Evolutionary conservation across 2,329 filamentous ascomycete species (phyloP), one percentile per base, ranked within the genome.

Genomic region (Hymenoscyphus albidus): DNA sequence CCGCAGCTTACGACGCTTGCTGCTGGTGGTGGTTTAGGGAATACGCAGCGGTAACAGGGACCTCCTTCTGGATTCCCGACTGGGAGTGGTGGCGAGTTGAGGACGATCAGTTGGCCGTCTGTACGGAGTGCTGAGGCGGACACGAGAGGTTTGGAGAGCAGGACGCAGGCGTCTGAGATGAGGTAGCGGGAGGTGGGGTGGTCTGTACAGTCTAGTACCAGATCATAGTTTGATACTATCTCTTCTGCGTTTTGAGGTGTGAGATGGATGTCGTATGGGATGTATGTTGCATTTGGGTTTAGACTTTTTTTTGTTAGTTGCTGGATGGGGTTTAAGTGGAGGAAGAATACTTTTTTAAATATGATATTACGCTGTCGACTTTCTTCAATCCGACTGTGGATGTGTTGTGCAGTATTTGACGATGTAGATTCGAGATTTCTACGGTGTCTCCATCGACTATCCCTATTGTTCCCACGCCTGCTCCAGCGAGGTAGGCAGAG

Each of bases 141-240:
- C 13, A 98, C 86, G 16, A 99, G 84, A 0, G 92, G 88, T 73
- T 92, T 95, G 2, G 83, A 79, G 0, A 93, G 81, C 3, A 97
- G 80, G 10, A 97, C 90, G 70, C 92, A 96, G 16, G 90, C 85
- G 74, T 99, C 95, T 0, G 92, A 97, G 69, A 98, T 91, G 57
- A 98, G 84, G 76, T 99, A 98, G 55, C 95, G 90, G 0, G 92
- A 91, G 1, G 91, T 89, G 0, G 95, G 94, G 69, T 94, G 93
- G 77, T 99, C 95, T 10, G 94, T 98, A 76, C 95, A 99, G 77
- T 99, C 95, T 13, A 99, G 86, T 1, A 98, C 86, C 0, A 97
- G 71, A 71, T 97, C 92, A 74, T 96, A 98, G 3, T 80, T 71
- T 0, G 80, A 78, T 63, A 96, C 85, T 51, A 92, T 86, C 0